A percentile compares a stretch with the other conserved stretches of the same genome.
phyloP scores from a whole-genome alignment of 257 asterid genomes.

The Solanum raphanifolium region DNA sequence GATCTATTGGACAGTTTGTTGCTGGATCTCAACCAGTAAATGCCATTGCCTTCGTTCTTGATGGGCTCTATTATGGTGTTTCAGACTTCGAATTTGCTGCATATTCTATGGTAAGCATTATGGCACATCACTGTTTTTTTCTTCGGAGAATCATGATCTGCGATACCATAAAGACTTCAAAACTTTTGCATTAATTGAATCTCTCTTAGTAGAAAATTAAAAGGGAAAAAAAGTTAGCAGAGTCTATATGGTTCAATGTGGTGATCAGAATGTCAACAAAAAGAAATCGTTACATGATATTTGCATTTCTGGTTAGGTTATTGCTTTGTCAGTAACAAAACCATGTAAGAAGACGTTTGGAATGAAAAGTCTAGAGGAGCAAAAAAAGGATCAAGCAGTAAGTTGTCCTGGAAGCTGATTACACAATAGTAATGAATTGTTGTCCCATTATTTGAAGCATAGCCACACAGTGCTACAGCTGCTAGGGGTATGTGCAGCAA shows the following conservation, averaged over 20 bases:
- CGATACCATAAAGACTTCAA: neutral
- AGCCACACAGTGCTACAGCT: neutral
- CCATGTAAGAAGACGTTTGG: neutral
- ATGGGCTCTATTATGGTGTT: slow-evolving; percentile 94
- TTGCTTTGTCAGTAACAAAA: neutral
- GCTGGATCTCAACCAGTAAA: slow-evolving; percentile 91
- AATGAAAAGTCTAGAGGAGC: neutral
- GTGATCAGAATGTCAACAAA: neutral
- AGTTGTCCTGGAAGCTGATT: neutral
- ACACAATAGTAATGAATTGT: neutral
- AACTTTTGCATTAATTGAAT: neutral
- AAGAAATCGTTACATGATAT: neutral
- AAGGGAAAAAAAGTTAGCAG: neutral
- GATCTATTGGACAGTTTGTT: slow-evolving; percentile 44
- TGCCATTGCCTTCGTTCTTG: slow-evolving; percentile 92
- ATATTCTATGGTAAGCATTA: slow-evolving; percentile 64
- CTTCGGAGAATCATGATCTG: neutral
- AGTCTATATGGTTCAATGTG: neutral
- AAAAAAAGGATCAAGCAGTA: neutral
- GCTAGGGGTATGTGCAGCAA: neutral
- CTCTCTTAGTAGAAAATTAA: neutral
- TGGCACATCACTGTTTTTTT: neutral
- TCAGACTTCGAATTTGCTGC: slow-evolving; percentile 94
- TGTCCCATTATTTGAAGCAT: neutral
- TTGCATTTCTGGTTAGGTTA: neutral